Conservation (phyloP, 345 rosid genomes). For the Gossypium ekmanianum region DNA sequence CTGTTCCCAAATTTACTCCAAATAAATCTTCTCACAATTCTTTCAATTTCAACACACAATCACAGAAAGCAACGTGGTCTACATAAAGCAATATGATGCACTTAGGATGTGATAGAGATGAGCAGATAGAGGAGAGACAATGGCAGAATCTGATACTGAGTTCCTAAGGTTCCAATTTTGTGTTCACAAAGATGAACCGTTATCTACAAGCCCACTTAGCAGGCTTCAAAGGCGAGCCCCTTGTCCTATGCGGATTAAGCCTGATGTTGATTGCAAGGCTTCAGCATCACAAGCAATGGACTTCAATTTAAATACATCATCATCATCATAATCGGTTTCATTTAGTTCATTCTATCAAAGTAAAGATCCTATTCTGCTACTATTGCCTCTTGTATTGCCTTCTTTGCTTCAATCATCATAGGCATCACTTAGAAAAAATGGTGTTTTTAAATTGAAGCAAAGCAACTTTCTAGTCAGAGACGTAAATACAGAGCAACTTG, state of each 20-base stretch:
- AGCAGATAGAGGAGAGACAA: background rate
- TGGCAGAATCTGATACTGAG: conserved; percentile 40
- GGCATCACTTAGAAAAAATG: too few relatives aligned
- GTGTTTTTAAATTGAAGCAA: too few relatives aligned
- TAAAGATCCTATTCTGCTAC: conserved; percentile 69
- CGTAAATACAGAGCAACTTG: too few relatives aligned
- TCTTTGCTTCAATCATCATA: conserved; percentile 14
- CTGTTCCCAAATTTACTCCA: too few relatives aligned
- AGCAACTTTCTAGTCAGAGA: too few relatives aligned
- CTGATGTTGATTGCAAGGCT: background rate
- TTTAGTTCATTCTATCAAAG: conserved; percentile 29
- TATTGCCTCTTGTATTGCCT: conserved; percentile 73
- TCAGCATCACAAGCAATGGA: background rate
- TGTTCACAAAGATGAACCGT: conserved; percentile 46
- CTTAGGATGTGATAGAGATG: too few relatives aligned
- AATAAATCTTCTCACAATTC: too few relatives aligned
- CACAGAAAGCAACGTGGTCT: too few relatives aligned
- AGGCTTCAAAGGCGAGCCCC: conserved; percentile 11
- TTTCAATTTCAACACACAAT: too few relatives aligned
- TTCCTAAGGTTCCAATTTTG: conserved; percentile 61
- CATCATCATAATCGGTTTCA: background rate
- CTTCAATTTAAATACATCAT: conserved; percentile 10
- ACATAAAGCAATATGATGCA: too few relatives aligned
- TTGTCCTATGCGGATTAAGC: conserved; percentile 38
- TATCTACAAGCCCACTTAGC: conserved; percentile 44